Evolutionary conservation across 768 basidiomycete genomes (phyloP).

Genomic region (Russula lepida): DNA sequence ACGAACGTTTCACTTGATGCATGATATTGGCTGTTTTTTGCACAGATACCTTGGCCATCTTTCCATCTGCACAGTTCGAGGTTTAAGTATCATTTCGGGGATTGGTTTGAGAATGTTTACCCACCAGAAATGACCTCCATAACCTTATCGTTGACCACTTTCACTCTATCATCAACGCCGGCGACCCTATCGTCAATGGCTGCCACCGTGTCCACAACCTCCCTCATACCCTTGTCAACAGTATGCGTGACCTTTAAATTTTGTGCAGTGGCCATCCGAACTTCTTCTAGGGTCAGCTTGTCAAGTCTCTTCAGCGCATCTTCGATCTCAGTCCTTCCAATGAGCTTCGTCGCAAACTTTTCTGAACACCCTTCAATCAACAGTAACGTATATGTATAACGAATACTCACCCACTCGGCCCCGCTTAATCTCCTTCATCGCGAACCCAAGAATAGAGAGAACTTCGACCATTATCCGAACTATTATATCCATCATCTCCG

Average conservation of each 20-base stretch:
- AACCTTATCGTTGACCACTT: neutral
- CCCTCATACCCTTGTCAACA: neutral
- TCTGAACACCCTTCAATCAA: neutral
- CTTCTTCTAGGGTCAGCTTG: neutral
- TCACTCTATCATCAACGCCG: neutral
- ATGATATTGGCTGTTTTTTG: neutral
- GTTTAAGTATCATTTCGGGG: neutral
- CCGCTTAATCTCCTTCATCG: neutral
- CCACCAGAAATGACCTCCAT: neutral
- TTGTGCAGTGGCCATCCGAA: neutral
- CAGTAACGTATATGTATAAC: neutral
- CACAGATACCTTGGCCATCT: neutral
- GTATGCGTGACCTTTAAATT: neutral
- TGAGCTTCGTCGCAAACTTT: too few species aligned
- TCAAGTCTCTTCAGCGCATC: neutral
- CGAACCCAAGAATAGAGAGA: neutral
- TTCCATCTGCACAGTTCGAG: neutral
- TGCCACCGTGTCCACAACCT: neutral
- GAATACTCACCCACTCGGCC: neutral
- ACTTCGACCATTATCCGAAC: neutral
- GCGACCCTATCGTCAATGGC: neutral
- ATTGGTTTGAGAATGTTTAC: neutral
- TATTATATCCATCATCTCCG: neutral
- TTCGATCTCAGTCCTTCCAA: neutral
- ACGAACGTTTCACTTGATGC: neutral